phyloP scores from a whole-genome alignment of 2,329 filamentous ascomycete genomes.

The Monosporascus sp. region DNA sequence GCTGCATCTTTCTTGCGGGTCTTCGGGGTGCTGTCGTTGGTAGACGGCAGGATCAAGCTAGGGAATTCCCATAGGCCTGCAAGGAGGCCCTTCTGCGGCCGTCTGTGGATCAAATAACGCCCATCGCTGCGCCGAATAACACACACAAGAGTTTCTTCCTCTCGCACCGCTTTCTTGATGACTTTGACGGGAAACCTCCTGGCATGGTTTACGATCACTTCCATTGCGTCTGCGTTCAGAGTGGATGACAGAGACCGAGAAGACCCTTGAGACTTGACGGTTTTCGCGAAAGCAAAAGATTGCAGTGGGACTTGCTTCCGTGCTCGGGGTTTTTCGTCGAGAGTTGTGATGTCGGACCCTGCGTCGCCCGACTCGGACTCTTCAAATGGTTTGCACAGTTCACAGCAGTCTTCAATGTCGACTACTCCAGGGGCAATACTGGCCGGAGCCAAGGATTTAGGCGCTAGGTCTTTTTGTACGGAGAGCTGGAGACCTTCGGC shows the following conservation, averaged over 20 bases:
- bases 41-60: conserved; percentile 32
- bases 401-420: conserved; percentile 48
- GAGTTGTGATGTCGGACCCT: conserved; percentile 13
- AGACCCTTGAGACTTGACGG: conserved; percentile 5
- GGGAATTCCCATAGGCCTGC: conserved; percentile 54
- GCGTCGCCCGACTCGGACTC: conserved; percentile 19
- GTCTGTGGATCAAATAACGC: conserved; percentile 41
- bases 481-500: conserved; percentile 36
- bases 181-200: conserved; percentile 45
- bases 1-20: conserved; percentile 32
- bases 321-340: conserved; percentile 7
- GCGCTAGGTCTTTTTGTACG: conserved; percentile 9
- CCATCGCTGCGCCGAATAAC: conserved; percentile 40
- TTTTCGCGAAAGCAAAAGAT: conserved; percentile 20
- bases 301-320: conserved; percentile 19
- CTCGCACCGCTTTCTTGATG: conserved; percentile 45
- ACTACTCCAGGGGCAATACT: not conserved
- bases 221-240: conserved; percentile 20
- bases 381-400: conserved; percentile 41
- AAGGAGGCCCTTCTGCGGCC: conserved; percentile 48
- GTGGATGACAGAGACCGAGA: conserved; percentile 2
- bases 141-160: conserved; percentile 49
- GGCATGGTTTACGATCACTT: conserved; percentile 38
- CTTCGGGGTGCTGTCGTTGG: conserved; percentile 19
- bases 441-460: conserved; percentile 1